Evolutionary conservation across 2,329 filamentous ascomycete genomes (phyloP).

Genomic region (Talaromyces marneffei): DNA sequence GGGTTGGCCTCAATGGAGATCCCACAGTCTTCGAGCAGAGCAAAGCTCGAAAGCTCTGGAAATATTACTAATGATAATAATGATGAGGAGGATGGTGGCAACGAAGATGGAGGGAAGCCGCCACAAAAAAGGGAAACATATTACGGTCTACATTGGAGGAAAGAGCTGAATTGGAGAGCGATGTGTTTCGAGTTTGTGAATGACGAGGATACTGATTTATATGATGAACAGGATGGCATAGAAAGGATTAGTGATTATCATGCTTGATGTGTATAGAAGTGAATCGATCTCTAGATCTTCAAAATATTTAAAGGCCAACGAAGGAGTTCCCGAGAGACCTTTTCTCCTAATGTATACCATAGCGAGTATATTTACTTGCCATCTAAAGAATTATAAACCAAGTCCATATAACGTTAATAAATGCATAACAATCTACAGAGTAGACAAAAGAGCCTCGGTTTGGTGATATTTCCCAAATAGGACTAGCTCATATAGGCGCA

Average conservation of each 20-base stretch:
- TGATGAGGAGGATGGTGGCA: not conserved
- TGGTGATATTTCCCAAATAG: not conserved
- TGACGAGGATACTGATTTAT: constrained; percentile 13
- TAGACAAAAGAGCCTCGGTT: not conserved
- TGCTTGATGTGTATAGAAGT: constrained; percentile 5
- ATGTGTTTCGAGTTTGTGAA: constrained; percentile 44
- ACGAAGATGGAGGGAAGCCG: constrained; percentile 15
- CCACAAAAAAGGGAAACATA: constrained; percentile 20
- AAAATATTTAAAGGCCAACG: not conserved
- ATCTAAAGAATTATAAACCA: not conserved
- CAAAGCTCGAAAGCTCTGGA: not conserved
- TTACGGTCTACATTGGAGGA: constrained; percentile 61
- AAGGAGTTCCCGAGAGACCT: not conserved
- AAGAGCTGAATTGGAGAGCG: constrained; percentile 48
- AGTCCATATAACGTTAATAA: not conserved
- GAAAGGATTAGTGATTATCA: constrained; percentile 7
- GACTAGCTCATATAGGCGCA: not conserved
- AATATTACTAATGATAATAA: not conserved
- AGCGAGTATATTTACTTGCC: not conserved
- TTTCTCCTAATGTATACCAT: not conserved
- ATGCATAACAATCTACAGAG: too few species aligned
- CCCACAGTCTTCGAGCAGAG: not conserved
- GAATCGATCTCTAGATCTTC: not conserved
- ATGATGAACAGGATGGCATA: not conserved
- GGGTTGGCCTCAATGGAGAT: constrained; percentile 60